A percentile compares a stretch with the other conserved stretches of the same genome.
Conservation (phyloP, 371 early-diverging fungal species). For the Apophysomyces elegans region DNA sequence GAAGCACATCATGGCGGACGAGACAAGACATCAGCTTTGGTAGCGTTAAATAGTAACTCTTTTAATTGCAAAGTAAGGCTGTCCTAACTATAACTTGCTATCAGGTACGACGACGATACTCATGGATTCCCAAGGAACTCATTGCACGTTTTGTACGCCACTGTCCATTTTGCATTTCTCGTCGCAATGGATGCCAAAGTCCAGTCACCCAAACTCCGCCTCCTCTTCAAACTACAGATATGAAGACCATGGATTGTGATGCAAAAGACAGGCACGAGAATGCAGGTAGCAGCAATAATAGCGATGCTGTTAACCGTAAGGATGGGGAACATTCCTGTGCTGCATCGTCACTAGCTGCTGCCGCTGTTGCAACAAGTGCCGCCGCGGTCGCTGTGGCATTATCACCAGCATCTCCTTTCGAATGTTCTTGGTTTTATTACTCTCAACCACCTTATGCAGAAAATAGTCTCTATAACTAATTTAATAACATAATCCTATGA, state of each 20-base stretch:
- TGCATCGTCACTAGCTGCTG: conserved; percentile 3
- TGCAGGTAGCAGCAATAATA: conserved; percentile 2
- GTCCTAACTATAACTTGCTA: neutral
- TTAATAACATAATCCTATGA: too few species aligned
- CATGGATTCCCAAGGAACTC: conserved; percentile 44
- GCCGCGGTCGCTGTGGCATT: conserved; percentile 4
- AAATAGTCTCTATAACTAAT: neutral
- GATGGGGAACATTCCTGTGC: conserved; percentile 1
- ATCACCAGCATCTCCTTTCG: conserved; percentile 6
- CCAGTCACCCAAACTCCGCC: conserved; percentile 19
- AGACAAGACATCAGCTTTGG: conserved; percentile 69
- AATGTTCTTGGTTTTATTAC: conserved; percentile 8
- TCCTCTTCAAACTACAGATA: conserved; percentile 20
- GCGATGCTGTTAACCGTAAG: neutral
- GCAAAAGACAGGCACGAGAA: conserved; percentile 10
- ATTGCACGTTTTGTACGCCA: conserved; percentile 41
- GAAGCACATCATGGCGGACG: conserved; percentile 67
- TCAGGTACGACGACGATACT: conserved; percentile 40
- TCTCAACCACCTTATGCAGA: conserved; percentile 4
- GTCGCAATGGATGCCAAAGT: conserved; percentile 39
- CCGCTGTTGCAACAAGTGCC: conserved; percentile 2
- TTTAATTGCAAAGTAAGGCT: neutral
- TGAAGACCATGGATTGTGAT: conserved; percentile 12
- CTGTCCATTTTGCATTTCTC: conserved; percentile 40
- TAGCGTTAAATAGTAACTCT: conserved; percentile 18